Conservation (phyloP, 306 rosid species). For the Prunus kanzakura region DNA sequence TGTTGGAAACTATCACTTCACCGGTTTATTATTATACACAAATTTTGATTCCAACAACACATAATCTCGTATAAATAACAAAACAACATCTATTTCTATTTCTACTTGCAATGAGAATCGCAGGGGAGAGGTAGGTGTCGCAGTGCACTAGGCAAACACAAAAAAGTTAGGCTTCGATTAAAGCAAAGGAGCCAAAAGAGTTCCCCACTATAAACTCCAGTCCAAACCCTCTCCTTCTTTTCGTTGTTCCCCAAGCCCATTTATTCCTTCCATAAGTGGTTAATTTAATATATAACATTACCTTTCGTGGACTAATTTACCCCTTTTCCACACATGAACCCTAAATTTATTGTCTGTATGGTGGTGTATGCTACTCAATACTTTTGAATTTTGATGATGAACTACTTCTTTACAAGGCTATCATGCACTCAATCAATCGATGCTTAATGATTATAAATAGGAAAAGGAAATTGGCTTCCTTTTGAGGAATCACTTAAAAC, state of each 20-base stretch:
- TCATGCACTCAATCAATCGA: too few relatives aligned
- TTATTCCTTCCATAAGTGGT: conserved; percentile 23
- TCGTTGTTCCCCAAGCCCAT: conserved; percentile 26
- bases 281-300: not conserved
- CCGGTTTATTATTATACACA: too few relatives aligned
- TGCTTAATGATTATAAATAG: not conserved
- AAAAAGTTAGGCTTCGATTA: not conserved
- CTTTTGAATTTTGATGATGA: too few relatives aligned
- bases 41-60: too few relatives aligned
- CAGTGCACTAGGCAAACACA: not conserved
- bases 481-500: not conserved
- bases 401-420: too few relatives aligned
- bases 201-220: not conserved
- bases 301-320: not conserved
- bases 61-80: too few relatives aligned
- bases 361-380: too few relatives aligned
- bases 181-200: not conserved
- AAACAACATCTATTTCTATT: too few relatives aligned
- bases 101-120: too few relatives aligned
- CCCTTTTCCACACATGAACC: not conserved
- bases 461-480: not conserved
- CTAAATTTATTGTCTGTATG: too few relatives aligned
- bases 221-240: conserved; percentile 20
- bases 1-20: too few relatives aligned
- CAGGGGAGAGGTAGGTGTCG: too few relatives aligned